Conservation (phyloP, 345 rosid species). For the Pelargonium nanum region DNA sequence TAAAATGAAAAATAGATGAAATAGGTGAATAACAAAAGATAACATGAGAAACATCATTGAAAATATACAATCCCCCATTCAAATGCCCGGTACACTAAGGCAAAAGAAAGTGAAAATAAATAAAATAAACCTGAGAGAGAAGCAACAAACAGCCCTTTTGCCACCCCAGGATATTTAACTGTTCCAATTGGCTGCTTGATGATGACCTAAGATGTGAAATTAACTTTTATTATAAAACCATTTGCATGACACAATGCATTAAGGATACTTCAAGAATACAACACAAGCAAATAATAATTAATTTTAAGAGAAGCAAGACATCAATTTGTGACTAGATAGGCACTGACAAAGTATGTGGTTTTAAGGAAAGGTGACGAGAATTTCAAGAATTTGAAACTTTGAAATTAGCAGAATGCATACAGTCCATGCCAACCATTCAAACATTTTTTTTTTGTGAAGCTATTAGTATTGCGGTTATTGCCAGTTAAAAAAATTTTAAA, state of each 20-base stretch:
- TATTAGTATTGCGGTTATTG: not conserved
- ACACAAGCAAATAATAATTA: not conserved
- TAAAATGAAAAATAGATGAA: not conserved
- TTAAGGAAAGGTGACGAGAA: not conserved
- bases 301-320: not conserved
- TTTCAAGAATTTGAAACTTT: too few species aligned
- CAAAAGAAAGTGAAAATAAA: not conserved
- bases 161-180: slow-evolving; percentile 64
- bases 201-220: slow-evolving; percentile 34
- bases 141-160: slow-evolving; percentile 80
- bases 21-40: not conserved
- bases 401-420: too few species aligned
- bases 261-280: not conserved
- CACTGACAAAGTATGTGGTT: not conserved
- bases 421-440: not conserved
- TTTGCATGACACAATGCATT: too few species aligned
- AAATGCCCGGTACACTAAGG: not conserved
- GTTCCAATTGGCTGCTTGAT: slow-evolving; percentile 71
- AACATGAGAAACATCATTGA: not conserved
- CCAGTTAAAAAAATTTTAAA: too few species aligned
- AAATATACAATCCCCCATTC: not conserved
- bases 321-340: not conserved
- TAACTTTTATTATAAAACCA: not conserved
- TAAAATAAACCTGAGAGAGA: slow-evolving; percentile 47
- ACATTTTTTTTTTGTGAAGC: not conserved